A percentile compares a stretch with the other conserved stretches of the same genome.
Conservation (phyloP, 2,329 filamentous ascomycete genomes). For the Monosporascus ibericus region DNA sequence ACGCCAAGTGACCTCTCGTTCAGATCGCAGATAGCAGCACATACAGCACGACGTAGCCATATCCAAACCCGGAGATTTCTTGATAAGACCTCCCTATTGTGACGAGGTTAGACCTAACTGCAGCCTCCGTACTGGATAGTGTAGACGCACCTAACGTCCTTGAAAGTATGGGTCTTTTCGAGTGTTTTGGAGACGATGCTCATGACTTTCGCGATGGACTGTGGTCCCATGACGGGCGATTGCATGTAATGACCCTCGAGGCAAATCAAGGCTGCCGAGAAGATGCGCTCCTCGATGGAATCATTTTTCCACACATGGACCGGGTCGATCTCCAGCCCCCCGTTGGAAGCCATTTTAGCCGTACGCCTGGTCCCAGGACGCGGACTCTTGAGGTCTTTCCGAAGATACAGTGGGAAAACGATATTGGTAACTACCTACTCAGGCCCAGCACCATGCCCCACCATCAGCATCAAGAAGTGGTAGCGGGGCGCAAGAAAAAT, state of each 20-base stretch:
- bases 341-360: constrained; percentile 5
- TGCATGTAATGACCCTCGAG: constrained; percentile 57
- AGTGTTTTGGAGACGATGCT: constrained; percentile 55
- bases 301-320: constrained; percentile 30
- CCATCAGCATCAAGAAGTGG: background rate
- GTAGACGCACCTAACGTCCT: constrained; percentile 48
- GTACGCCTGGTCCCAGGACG: background rate
- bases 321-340: constrained; percentile 17
- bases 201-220: constrained; percentile 47
- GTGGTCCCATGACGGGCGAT: constrained; percentile 50
- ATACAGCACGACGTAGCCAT: constrained; percentile 56
- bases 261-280: constrained; percentile 54
- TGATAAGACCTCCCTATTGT: constrained; percentile 49
- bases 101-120: background rate
- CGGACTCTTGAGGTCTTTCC: background rate
- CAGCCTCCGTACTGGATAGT: background rate
- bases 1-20: constrained; percentile 54
- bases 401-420: no score
- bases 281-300: constrained; percentile 59
- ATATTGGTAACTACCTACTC: background rate
- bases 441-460: background rate
- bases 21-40: constrained; percentile 53
- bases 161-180: constrained; percentile 57
- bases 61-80: constrained; percentile 62
- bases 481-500: background rate